phyloP scores from a whole-genome alignment of 2,329 filamentous ascomycete genomes.

The Dactylellina parvicollis region DNA sequence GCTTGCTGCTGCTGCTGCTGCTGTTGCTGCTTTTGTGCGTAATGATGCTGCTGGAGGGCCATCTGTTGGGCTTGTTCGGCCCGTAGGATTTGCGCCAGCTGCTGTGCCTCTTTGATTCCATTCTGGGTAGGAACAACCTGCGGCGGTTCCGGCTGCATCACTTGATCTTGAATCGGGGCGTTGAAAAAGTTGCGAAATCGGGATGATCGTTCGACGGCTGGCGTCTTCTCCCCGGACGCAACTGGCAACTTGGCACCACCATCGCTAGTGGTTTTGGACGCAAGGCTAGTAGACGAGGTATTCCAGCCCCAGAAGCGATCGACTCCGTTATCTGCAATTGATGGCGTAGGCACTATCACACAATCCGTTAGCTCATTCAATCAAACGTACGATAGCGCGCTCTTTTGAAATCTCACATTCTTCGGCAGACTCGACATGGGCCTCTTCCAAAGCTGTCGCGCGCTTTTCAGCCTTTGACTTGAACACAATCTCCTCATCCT shows the following conservation, averaged over 20 bases:
- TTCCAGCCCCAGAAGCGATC: slow-evolving; percentile 66
- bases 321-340: slow-evolving; percentile 62
- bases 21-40: slow-evolving; percentile 50
- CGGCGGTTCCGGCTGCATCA: slow-evolving; percentile 8
- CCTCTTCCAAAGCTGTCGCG: slow-evolving; percentile 44
- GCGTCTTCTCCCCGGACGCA: slow-evolving; percentile 52
- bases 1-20: slow-evolving; percentile 27
- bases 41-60: slow-evolving; percentile 38
- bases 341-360: slow-evolving; percentile 53
- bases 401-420: slow-evolving; percentile 36
- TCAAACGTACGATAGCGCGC: too few species aligned
- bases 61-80: slow-evolving; percentile 40
- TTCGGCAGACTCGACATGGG: slow-evolving; percentile 35
- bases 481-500: slow-evolving; percentile 51
- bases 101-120: slow-evolving; percentile 22
- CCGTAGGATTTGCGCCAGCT: slow-evolving; percentile 25
- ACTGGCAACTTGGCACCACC: slow-evolving; percentile 59
- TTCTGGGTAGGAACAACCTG: slow-evolving; percentile 7
- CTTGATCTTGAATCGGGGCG: slow-evolving; percentile 35
- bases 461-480: slow-evolving; percentile 51
- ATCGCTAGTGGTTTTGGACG: slow-evolving; percentile 56
- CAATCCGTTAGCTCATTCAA: slow-evolving; percentile 10
- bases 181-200: slow-evolving; percentile 65
- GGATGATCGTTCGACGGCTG: slow-evolving; percentile 62
- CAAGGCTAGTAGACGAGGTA: slow-evolving; percentile 57